Evolutionary conservation across 2,329 filamentous ascomycete species (phyloP).

Genomic region (Dactylella cylindrospora): DNA sequence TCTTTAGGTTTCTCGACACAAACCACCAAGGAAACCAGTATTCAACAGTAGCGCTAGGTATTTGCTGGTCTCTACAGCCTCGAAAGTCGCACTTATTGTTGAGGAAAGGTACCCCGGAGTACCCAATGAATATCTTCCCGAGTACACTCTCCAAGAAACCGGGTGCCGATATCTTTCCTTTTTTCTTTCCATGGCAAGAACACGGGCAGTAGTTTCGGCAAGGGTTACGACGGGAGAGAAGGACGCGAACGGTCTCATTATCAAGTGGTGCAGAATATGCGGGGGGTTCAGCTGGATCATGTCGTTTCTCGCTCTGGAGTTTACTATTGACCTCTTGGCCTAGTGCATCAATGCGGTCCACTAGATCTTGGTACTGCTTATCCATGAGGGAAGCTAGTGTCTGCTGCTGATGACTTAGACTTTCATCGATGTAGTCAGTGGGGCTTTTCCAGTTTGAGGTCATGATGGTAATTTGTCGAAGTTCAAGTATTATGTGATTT

Average conservation of each 20-base stretch:
- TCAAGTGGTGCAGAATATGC: not conserved
- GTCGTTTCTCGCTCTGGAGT: not conserved
- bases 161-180: not conserved
- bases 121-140: constrained; percentile 5
- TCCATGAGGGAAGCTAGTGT: constrained; percentile 1
- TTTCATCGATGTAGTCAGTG: not conserved
- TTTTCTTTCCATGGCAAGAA: constrained; percentile 13
- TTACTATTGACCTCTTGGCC: constrained; percentile 4
- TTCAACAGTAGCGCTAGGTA: not conserved
- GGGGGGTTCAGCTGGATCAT: not conserved
- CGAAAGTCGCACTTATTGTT: constrained; percentile 12
- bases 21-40: constrained; percentile 22
- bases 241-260: constrained; percentile 1
- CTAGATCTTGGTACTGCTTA: not conserved
- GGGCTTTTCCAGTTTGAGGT: not conserved
- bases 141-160: not conserved
- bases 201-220: constrained; percentile 15
- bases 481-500: constrained; percentile 6
- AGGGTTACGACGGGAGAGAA: not conserved
- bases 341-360: constrained; percentile 2
- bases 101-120: constrained; percentile 7
- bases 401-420: not conserved
- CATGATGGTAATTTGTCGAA: constrained; percentile 8
- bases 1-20: constrained; percentile 5
- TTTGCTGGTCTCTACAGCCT: constrained; percentile 7